Evolutionary conservation across 192 early-diverging fungal genomes (phyloP), one percentile per base, ranked within the genome.

Genomic region (Glomus cerebriforme): DNA sequence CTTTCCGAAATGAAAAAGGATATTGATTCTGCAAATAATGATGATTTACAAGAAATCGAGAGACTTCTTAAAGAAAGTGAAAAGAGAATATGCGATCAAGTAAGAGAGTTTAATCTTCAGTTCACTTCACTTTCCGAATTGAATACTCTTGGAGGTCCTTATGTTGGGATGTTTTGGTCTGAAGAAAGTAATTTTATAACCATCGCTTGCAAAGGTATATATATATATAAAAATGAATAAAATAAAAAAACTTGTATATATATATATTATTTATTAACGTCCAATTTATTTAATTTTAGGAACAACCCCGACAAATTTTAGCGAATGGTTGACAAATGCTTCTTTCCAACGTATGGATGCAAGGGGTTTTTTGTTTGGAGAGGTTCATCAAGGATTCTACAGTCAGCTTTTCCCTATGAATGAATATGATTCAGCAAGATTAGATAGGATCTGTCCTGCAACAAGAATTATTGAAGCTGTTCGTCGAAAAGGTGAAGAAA

Each of bases 361-460:
- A 1, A 79, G 82, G 19, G 62, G 82, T n/a, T 88, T 80, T 74
- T 43, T 89, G 5, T 89, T 84, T 75, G 88, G 88, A 13, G 80
- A 85, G 27, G 84, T 83, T 12, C 88, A 89, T 68, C 78, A 87
- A 62, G 88, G 88, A 34, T 89, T 89, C 76, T 89, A 89, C 29
- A 83, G 83, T 26, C 79, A 83, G 1, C 58, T 89, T 2, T 89
- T 87, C 49, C 88, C 87, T 5, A 63, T 79, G 5, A 47, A 79
- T 7, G 77, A 39, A 8, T 12, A 29, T 75, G 70, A 1, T 24
- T 69, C 19, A 59, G 27, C 59, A 31, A 72, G 34, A 79, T 68
- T 65, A 70, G 68, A 17, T 72, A 63, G 35, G 70, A 22, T 2
- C 59, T 81, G 85, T 70, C 85, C 87, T 8, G 85, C 85, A 47